Evolutionary conservation across 176 grass and related monocot genomes (phyloP).

Genomic region (Thalia dealbata): DNA sequence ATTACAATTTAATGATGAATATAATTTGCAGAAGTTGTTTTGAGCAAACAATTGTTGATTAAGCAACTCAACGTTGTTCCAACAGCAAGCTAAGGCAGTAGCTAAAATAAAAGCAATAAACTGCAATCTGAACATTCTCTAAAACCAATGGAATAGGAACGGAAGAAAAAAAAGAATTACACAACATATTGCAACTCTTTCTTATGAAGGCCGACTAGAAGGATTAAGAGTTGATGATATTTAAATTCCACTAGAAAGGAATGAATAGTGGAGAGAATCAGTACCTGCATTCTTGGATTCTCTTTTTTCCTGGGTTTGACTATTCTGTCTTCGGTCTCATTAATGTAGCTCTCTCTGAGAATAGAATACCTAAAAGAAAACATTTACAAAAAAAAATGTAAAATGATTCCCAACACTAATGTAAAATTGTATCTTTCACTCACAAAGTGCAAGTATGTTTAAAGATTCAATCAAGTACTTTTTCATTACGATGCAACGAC

Average conservation of each 20-base stretch:
- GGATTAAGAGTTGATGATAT: background rate
- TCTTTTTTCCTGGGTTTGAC: conserved; percentile 52
- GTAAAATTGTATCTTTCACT: too few species aligned
- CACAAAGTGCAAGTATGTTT: background rate
- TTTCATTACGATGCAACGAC: conserved; percentile 94
- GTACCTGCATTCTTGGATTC: conserved; percentile 77
- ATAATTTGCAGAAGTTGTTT: background rate
- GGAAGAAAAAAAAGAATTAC: too few species aligned
- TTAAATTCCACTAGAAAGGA: too few species aligned
- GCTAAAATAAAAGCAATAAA: background rate
- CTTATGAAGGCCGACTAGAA: background rate
- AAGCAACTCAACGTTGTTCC: background rate
- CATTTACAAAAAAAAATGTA: conserved; percentile 14
- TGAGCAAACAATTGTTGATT: background rate
- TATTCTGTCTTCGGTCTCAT: conserved; percentile 52
- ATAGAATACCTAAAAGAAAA: conserved; percentile 57
- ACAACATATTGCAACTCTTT: background rate
- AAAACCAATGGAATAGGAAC: background rate
- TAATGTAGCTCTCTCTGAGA: conserved; percentile 38
- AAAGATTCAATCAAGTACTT: conserved; percentile 41
- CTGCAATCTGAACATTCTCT: too few species aligned
- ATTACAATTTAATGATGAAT: background rate
- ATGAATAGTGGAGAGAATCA: conserved; percentile 13
- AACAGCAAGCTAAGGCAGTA: background rate
- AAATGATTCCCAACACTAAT: background rate